Evolutionary conservation across 345 rosid species (phyloP).

Genomic region (Aquilaria sinensis): DNA sequence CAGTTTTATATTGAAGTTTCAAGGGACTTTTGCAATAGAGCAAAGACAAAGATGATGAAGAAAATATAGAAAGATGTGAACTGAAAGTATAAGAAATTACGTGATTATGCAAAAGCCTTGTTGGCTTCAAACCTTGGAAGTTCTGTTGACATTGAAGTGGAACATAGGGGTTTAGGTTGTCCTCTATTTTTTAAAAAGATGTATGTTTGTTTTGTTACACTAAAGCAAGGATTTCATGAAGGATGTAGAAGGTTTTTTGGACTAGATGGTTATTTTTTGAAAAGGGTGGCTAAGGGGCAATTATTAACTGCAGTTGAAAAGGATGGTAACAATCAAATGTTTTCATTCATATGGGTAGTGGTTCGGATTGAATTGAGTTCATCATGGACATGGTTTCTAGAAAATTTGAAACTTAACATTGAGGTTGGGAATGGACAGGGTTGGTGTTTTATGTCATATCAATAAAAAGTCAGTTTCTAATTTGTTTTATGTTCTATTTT

Average conservation of each 20-base stretch:
- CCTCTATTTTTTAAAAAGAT: neutral
- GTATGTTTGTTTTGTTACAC: neutral
- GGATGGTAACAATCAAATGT: slow-evolving; percentile 7
- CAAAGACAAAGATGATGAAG: neutral
- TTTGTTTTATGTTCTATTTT: too few species aligned
- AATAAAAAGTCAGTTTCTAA: too few species aligned
- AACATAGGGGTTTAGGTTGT: neutral
- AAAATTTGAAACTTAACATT: neutral
- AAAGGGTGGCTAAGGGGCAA: neutral
- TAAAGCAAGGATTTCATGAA: neutral
- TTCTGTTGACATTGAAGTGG: neutral
- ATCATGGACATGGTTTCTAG: neutral
- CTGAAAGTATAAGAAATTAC: neutral
- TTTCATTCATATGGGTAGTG: neutral
- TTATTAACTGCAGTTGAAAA: neutral
- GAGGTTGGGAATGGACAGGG: neutral
- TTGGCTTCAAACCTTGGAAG: neutral
- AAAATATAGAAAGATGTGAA: too few species aligned
- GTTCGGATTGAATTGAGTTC: neutral
- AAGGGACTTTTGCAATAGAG: neutral
- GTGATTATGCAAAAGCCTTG: neutral
- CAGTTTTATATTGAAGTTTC: neutral
- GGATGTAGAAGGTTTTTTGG: neutral
- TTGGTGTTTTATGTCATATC: neutral
- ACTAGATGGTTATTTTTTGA: neutral